These are phyloP conservation scores for Fusarium cyanostomum DNA, from an alignment of 2,329 filamentous ascomycete species.

Conservation along the genomic window DNA sequence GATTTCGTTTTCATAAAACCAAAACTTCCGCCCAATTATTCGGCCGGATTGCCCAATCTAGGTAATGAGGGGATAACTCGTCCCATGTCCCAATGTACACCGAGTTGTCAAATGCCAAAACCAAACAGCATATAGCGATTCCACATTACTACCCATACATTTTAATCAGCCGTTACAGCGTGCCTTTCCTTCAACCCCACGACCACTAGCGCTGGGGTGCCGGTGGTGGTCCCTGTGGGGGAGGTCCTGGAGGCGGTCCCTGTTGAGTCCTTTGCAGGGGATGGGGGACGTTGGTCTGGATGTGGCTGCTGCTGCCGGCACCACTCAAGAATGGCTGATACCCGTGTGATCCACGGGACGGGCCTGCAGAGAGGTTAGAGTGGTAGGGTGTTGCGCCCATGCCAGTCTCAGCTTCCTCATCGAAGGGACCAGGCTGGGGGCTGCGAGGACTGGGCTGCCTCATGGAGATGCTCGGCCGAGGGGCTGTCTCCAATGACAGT, in stretches of 20 bases:
- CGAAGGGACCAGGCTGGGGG: slow-evolving; percentile 50
- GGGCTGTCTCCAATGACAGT: slow-evolving; percentile 43
- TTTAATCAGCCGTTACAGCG: slow-evolving; percentile 20
- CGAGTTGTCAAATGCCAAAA: slow-evolving; percentile 26
- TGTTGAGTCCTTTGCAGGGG: slow-evolving; percentile 36
- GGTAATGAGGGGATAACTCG: slow-evolving; percentile 18
- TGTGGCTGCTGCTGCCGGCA: slow-evolving; percentile 20
- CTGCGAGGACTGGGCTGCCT: slow-evolving; percentile 45
- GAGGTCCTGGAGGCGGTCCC: slow-evolving; percentile 24
- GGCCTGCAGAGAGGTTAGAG: slow-evolving; percentile 39
- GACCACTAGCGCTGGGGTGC: slow-evolving; percentile 41
- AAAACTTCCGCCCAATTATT: slow-evolving; percentile 31
- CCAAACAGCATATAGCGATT: slow-evolving; percentile 9
- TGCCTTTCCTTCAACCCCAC: slow-evolving; percentile 29
- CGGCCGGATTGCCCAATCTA: slow-evolving; percentile 31
- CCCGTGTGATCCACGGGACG: slow-evolving; percentile 33
- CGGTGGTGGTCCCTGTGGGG: slow-evolving; percentile 43
- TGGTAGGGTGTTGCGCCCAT: slow-evolving; percentile 46
- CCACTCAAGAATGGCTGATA: slow-evolving; percentile 33
- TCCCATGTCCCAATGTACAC: slow-evolving; percentile 27
- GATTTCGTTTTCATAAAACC: slow-evolving; percentile 26
- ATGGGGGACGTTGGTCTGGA: slow-evolving; percentile 33
- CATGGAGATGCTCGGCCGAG: slow-evolving; percentile 38
- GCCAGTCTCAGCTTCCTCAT: slow-evolving; percentile 56
- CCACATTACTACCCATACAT: slow-evolving; percentile 18